Evolutionary conservation across 2,329 filamentous ascomycete genomes (phyloP).

Genomic region (Hortaea werneckii): DNA sequence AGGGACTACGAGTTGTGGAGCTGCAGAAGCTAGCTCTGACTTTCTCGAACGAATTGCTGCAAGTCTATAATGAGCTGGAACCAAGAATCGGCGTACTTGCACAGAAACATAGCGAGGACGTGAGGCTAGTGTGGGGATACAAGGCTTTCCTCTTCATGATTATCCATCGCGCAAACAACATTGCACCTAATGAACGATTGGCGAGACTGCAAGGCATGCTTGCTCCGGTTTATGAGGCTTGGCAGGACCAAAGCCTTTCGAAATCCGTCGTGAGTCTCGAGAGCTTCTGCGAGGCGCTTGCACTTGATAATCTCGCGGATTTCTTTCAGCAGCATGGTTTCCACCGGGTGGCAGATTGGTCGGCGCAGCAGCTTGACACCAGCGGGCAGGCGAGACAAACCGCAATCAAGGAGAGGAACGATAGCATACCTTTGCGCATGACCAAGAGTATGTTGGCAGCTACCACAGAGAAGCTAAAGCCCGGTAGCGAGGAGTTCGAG

Average conservation of each 20-base stretch:
- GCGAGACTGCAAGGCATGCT: slow-evolving; percentile 67
- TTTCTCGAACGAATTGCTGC: slow-evolving; percentile 81
- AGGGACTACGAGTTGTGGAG: slow-evolving; percentile 75
- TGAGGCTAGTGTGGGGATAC: slow-evolving; percentile 75
- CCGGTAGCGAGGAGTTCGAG: slow-evolving; percentile 60
- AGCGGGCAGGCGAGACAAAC: slow-evolving; percentile 71
- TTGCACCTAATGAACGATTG: slow-evolving; percentile 62
- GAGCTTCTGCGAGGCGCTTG: slow-evolving; percentile 70
- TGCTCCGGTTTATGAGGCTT: slow-evolving; percentile 68
- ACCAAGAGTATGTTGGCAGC: slow-evolving; percentile 90
- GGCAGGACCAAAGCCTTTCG: slow-evolving; percentile 62
- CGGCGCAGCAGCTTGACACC: slow-evolving; percentile 61
- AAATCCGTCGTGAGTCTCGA: slow-evolving; percentile 62
- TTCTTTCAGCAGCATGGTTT: slow-evolving; percentile 68
- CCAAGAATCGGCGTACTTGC: slow-evolving; percentile 72
- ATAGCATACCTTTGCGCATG: slow-evolving; percentile 67
- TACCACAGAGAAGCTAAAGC: slow-evolving; percentile 80
- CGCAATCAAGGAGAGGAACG: slow-evolving; percentile 64
- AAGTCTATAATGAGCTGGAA: slow-evolving; percentile 78
- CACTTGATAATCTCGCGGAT: slow-evolving; percentile 66
- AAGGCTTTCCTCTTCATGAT: slow-evolving; percentile 90
- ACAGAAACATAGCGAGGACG: slow-evolving; percentile 61
- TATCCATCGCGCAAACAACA: slow-evolving; percentile 67
- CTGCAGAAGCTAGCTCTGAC: slow-evolving; percentile 79
- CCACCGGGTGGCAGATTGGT: slow-evolving; percentile 73